Evolutionary conservation across 179 eudicot species (phyloP).

Genomic region (Silene noctiflora): DNA sequence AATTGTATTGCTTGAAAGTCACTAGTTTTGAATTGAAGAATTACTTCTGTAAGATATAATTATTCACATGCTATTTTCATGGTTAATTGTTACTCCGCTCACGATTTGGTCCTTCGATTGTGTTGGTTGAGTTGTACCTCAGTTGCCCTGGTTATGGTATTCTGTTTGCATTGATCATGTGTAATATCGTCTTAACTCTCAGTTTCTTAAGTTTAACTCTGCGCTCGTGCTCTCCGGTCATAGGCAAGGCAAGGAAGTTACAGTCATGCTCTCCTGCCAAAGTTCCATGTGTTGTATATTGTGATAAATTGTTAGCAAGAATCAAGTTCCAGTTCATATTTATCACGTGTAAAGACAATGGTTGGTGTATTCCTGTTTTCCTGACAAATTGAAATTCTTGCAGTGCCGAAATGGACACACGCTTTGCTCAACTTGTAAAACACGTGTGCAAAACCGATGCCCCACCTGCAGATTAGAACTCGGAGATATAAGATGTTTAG

Average conservation of each 20-base stretch:
- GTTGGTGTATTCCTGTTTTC: neutral
- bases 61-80: neutral
- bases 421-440: conserved; percentile 64
- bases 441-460: conserved; percentile 64
- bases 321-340: neutral
- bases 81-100: neutral
- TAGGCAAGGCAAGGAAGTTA: no score
- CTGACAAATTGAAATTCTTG: conserved; percentile 21
- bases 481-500: conserved; percentile 72
- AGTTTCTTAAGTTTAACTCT: no score
- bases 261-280: no score
- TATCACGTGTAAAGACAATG: neutral
- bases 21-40: neutral
- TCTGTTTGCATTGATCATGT: neutral
- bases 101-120: neutral
- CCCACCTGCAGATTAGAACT: conserved; percentile 74
- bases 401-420: conserved; percentile 82
- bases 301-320: neutral
- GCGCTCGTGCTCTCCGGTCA: no score
- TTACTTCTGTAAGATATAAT: neutral
- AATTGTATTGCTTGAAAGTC: no score
- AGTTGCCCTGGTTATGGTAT: neutral
- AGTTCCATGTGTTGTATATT: no score
- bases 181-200: neutral
- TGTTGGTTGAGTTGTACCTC: neutral